These are phyloP conservation scores for Eucalyptus sideroxylon DNA, from an alignment of 345 rosid species.

Conservation along the genomic window DNA sequence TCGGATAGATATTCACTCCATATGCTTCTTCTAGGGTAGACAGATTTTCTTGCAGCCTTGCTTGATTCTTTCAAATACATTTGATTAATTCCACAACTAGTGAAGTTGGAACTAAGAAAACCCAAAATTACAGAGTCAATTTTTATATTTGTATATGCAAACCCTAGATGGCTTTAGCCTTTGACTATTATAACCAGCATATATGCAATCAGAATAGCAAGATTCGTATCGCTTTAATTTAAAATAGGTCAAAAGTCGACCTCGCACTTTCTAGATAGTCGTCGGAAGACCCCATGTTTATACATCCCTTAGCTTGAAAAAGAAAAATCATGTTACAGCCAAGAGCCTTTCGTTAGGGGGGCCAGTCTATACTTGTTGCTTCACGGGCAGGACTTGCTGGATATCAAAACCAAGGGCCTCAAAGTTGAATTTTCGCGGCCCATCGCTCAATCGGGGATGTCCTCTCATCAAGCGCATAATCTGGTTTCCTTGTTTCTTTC, in stretches of 20 bases:
- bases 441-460: too few relatives aligned
- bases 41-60: neutral
- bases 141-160: neutral
- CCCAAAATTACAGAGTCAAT: neutral
- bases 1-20: neutral
- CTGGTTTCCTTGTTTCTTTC: too few relatives aligned
- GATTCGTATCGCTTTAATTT: neutral
- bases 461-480: too few relatives aligned
- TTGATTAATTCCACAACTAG: neutral
- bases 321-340: neutral
- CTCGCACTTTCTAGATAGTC: neutral
- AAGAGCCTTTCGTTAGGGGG: neutral
- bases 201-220: neutral
- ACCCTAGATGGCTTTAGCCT: too few relatives aligned
- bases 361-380: too few relatives aligned
- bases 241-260: neutral
- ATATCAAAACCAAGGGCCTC: too few relatives aligned
- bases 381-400: too few relatives aligned
- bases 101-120: neutral
- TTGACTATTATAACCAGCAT: too few relatives aligned
- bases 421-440: too few relatives aligned
- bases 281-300: neutral
- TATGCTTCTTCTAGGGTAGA: neutral
- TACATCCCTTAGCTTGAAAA: neutral
- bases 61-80: neutral